Conservation (phyloP, 768 basidiomycete species). For the Suillus lakei region DNA sequence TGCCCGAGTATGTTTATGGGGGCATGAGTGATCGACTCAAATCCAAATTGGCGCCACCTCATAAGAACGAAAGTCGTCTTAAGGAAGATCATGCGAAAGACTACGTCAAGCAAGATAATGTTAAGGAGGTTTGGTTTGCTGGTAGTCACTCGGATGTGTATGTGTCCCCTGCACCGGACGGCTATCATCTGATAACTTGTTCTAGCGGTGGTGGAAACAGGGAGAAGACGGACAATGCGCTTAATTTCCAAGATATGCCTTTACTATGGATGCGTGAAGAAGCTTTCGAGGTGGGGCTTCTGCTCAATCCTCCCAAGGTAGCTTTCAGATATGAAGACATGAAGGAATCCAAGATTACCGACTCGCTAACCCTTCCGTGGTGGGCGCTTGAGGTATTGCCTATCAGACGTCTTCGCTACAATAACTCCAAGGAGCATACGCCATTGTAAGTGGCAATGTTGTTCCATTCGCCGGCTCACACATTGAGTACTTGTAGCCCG, state of each 20-base stretch:
- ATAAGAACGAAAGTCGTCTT: slow-evolving; percentile 11
- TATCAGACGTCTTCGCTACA: slow-evolving; percentile 30
- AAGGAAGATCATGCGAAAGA: slow-evolving; percentile 10
- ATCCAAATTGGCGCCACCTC: background rate
- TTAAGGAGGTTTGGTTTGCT: slow-evolving; percentile 50
- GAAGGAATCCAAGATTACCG: slow-evolving; percentile 22
- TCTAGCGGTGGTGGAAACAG: slow-evolving; percentile 34
- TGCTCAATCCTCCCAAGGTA: slow-evolving; percentile 26
- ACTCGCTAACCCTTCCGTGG: slow-evolving; percentile 22
- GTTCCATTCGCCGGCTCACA: background rate
- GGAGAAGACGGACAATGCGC: slow-evolving; percentile 13
- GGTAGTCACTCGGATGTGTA: slow-evolving; percentile 46
- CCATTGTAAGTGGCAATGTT: slow-evolving; percentile 14
- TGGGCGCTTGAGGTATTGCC: slow-evolving; percentile 31
- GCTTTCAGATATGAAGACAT: slow-evolving; percentile 35
- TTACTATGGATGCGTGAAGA: slow-evolving; percentile 38
- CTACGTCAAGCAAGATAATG: background rate
- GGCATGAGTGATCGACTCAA: slow-evolving; percentile 13
- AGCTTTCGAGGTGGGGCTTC: slow-evolving; percentile 29
- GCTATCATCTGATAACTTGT: slow-evolving; percentile 10
- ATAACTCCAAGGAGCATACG: slow-evolving; percentile 30
- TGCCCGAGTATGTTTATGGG: slow-evolving; percentile 47
- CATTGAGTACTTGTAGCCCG: slow-evolving; percentile 25
- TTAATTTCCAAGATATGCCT: slow-evolving; percentile 34
- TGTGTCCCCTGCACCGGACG: slow-evolving; percentile 10